A percentile compares a stretch with the other conserved stretches of the same genome.
These are phyloP conservation scores for Heliamphora pulchella DNA, from an alignment of 179 eudicot genomes.

Conservation along the genomic window DNA sequence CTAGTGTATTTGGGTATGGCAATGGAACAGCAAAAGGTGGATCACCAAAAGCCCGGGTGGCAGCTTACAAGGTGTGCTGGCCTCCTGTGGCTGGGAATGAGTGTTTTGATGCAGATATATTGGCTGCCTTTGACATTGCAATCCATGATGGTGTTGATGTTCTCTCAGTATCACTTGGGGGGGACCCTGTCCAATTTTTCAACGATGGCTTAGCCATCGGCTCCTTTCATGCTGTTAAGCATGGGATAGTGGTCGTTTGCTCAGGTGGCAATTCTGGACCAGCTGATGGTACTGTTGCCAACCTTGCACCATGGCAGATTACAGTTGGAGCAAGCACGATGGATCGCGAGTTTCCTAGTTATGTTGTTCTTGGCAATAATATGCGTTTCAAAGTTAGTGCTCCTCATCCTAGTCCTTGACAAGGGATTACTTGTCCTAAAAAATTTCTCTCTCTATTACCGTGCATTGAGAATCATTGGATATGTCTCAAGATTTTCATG, in stretches of 20 bases:
- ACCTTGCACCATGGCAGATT: constrained; percentile 69
- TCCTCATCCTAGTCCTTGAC: not conserved
- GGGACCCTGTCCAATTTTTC: constrained; percentile 36
- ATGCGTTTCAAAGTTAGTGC: constrained; percentile 39
- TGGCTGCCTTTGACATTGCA: constrained; percentile 82
- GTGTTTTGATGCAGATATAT: constrained; percentile 75
- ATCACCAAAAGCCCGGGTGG: constrained; percentile 79
- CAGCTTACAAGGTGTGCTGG: constrained; percentile 82
- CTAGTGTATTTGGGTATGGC: constrained; percentile 62
- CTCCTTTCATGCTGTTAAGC: constrained; percentile 67
- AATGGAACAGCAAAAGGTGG: constrained; percentile 84
- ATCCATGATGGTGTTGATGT: constrained; percentile 80
- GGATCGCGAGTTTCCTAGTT: constrained; percentile 67
- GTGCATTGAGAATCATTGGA: too few relatives aligned
- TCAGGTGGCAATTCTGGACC: constrained; percentile 94
- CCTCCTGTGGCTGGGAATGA: constrained; percentile 57
- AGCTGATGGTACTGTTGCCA: constrained; percentile 42
- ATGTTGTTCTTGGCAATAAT: constrained; percentile 45
- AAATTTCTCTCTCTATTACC: too few relatives aligned
- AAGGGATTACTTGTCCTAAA: too few relatives aligned
- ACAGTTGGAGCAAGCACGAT: constrained; percentile 92
- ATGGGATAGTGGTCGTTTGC: constrained; percentile 56
- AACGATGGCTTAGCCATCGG: constrained; percentile 75
- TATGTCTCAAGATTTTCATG: too few relatives aligned
- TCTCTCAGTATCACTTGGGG: constrained; percentile 78